A percentile compares a stretch with the other conserved stretches of the same genome.
These are phyloP conservation scores for Pseudogymnoascus pannorum DNA, from an alignment of 2,329 filamentous ascomycete genomes.

Conservation along the genomic window DNA sequence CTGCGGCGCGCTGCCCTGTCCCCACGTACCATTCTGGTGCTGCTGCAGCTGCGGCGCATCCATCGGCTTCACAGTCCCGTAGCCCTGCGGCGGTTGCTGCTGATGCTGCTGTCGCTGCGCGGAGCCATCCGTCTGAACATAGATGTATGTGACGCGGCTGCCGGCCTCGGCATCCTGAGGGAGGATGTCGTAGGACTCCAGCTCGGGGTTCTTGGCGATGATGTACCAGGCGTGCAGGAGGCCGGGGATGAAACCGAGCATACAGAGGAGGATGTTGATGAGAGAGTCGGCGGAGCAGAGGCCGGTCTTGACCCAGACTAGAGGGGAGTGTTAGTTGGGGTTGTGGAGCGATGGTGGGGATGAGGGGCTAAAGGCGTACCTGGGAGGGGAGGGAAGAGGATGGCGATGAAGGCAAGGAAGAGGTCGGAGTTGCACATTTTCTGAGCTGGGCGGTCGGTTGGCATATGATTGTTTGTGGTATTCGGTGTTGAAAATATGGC, in stretches of 20 bases:
- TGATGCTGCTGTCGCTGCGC: slow-evolving; percentile 22
- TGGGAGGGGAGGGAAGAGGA: slow-evolving; percentile 58
- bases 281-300: slow-evolving; percentile 87
- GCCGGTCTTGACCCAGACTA: slow-evolving; percentile 94
- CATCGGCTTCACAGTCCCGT: slow-evolving; percentile 29
- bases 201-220: slow-evolving; percentile 81
- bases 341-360: slow-evolving; percentile 2
- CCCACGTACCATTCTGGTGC: slow-evolving; percentile 26
- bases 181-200: slow-evolving; percentile 60
- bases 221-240: slow-evolving; percentile 98
- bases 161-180: slow-evolving; percentile 46
- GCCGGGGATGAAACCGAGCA: slow-evolving; percentile 73
- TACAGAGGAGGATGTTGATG: slow-evolving; percentile 89
- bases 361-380: slow-evolving; percentile 39
- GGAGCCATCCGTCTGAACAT: slow-evolving; percentile 44
- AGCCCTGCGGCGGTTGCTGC: slow-evolving; percentile 21
- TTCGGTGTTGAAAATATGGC: not conserved
- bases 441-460: slow-evolving; percentile 9
- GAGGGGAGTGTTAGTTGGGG: slow-evolving; percentile 21
- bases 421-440: slow-evolving; percentile 54
- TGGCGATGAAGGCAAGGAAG: slow-evolving; percentile 57
- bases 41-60: slow-evolving; percentile 29
- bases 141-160: slow-evolving; percentile 65
- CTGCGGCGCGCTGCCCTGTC: slow-evolving; percentile 29
- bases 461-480: not conserved